Conservation (phyloP, 1,139 yeast genomes). For the Petasospora fabianii region DNA sequence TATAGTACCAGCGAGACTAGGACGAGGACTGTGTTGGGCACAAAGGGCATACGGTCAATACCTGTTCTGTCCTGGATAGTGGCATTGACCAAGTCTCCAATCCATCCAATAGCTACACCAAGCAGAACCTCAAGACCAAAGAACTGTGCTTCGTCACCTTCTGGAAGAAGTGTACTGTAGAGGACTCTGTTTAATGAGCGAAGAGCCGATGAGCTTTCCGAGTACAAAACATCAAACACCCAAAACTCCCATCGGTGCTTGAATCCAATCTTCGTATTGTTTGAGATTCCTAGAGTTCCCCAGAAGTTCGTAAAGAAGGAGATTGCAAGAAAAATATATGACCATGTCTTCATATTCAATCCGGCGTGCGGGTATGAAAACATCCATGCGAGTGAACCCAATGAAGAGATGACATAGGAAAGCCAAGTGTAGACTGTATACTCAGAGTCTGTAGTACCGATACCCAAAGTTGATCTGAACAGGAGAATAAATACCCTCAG, state of each 20-base stretch:
- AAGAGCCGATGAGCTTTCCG: conserved; percentile 37
- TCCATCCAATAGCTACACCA: conserved; percentile 45
- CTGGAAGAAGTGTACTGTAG: conserved; percentile 40
- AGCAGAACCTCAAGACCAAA: conserved; percentile 43
- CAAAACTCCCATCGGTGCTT: conserved; percentile 45
- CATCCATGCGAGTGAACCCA: conserved; percentile 43
- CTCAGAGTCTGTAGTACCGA: conserved; percentile 40
- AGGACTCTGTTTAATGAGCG: conserved; percentile 39
- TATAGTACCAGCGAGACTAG: conserved; percentile 31
- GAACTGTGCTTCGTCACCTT: conserved; percentile 43
- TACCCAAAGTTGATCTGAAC: conserved; percentile 42
- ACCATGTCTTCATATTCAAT: conserved; percentile 36
- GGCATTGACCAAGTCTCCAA: conserved; percentile 40
- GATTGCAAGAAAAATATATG: conserved; percentile 32
- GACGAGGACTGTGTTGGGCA: conserved; percentile 38
- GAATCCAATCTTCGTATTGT: conserved; percentile 34
- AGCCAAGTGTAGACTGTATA: conserved; percentile 41
- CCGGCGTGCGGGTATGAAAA: conserved; percentile 31
- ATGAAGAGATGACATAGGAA: conserved; percentile 35
- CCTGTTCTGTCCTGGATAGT: conserved; percentile 41
- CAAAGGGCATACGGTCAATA: conserved; percentile 39
- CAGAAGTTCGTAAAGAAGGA: conserved; percentile 39
- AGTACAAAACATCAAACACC: conserved; percentile 39
- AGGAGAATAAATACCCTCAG: conserved; percentile 37
- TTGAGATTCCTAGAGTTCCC: conserved; percentile 41